A percentile compares a stretch with the other conserved stretches of the same genome.
These are phyloP conservation scores for Huntiella abstrusa DNA, from an alignment of 2,329 filamentous ascomycete genomes.

Conservation along the genomic window DNA sequence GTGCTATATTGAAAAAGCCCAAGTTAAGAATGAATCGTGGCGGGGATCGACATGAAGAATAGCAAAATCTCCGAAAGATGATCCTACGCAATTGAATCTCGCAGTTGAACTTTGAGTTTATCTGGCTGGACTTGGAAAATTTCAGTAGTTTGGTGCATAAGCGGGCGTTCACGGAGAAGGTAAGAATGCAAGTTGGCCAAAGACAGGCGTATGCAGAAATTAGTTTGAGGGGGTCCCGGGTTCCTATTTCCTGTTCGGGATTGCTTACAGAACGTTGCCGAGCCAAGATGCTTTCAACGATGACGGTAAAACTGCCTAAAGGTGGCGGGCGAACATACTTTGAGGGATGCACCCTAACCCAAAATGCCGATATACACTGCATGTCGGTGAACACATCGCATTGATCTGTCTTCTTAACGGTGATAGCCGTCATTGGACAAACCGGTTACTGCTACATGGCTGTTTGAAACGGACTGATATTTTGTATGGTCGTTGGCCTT, in stretches of 20 bases:
- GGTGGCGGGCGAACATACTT: too few species aligned
- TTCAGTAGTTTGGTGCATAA: not conserved
- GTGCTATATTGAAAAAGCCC: too few species aligned
- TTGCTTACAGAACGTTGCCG: not conserved
- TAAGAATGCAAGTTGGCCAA: not conserved
- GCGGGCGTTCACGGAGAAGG: not conserved
- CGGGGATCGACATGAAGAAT: not conserved
- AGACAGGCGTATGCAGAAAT: not conserved
- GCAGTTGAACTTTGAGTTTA: not conserved
- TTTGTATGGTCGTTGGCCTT: too few species aligned
- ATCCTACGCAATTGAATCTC: not conserved
- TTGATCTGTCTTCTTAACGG: too few species aligned
- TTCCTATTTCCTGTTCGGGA: slow-evolving; percentile 8
- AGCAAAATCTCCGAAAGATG: not conserved
- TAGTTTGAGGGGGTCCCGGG: slow-evolving; percentile 1
- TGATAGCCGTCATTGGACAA: too few species aligned
- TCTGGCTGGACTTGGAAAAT: not conserved
- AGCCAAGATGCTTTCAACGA: too few species aligned
- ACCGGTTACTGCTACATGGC: too few species aligned
- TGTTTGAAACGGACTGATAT: too few species aligned
- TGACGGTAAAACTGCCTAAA: too few species aligned
- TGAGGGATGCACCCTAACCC: too few species aligned
- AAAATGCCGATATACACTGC: too few species aligned
- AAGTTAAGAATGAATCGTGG: too few species aligned
- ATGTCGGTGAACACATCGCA: not conserved